phyloP scores from a whole-genome alignment of 306 rosid genomes.

The Quercus glauca region DNA sequence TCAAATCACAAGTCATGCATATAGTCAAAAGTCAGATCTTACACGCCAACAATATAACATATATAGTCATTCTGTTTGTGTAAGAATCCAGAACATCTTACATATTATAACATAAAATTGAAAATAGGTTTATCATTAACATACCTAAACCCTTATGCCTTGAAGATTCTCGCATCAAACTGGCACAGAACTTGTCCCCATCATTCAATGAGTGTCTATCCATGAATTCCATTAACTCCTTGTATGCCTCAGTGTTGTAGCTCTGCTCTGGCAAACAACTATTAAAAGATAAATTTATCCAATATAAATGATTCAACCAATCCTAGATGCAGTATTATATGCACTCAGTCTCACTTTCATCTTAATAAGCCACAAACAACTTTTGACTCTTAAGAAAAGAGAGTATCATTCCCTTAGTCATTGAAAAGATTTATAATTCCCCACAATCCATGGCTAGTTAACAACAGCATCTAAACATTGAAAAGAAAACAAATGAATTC shows the following conservation, averaged over 20 bases:
- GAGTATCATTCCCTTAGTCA: background rate
- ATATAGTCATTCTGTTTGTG: too few species aligned
- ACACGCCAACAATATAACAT: background rate
- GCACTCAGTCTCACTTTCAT: too few species aligned
- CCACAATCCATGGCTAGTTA: background rate
- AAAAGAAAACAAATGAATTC: background rate
- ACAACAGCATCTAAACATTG: background rate
- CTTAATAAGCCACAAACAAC: background rate
- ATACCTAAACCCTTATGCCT: conserved; percentile 79
- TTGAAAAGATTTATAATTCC: background rate
- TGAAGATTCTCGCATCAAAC: conserved; percentile 82
- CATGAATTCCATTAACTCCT: conserved; percentile 78
- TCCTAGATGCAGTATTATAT: background rate
- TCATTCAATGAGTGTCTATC: conserved; percentile 66
- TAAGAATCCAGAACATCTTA: background rate
- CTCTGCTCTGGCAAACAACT: conserved; percentile 50
- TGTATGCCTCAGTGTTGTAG: conserved; percentile 81
- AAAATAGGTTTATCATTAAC: background rate
- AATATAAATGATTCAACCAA: background rate
- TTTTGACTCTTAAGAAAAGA: background rate
- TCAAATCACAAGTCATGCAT: background rate
- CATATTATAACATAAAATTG: conserved; percentile 11
- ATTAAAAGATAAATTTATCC: conserved; percentile 15
- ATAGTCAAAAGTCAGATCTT: conserved; percentile 15
- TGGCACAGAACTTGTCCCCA: conserved; percentile 85